Evolutionary conservation across 495 filamentous ascomycete species (phyloP), one percentile per base, ranked within the genome.

Genomic region (Penicillium simplicissimum): DNA sequence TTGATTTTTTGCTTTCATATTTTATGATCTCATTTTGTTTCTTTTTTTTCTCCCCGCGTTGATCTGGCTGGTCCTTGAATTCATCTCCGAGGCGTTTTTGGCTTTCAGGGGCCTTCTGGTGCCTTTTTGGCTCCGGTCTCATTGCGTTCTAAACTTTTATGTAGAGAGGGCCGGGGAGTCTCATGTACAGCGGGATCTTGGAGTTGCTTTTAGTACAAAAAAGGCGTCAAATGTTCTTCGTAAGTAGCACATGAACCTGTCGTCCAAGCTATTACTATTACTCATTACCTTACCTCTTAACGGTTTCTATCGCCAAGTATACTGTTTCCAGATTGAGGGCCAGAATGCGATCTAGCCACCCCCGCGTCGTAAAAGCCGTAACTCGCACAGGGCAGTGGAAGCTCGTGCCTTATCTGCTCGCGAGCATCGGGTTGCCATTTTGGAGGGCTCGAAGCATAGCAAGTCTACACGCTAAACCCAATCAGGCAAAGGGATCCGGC

Each of bases 401-500:
- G 42, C 21, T 45, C 37, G 37, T 23, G 33, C 57, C 15, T 36
- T 48, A 64, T 59, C 62, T 48, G 54, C 51, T 52, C 49, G 55
- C 61, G 60, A 55, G 68, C 60, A 71, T 71, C 66, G 21, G 17
- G 36, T 62, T 70, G 53, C 67, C 64, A 14, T 17, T 65, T 69
- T 42, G 2, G 37, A 17, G 33, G 8, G 11, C 37, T 25, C 7
- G 37, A 35, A 8, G 37, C 53, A n/a, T n/a, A 33, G 35, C 23
- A n/a, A 28, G n/a, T n/a, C n/a, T 14, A 25, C 11, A 13, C 63
- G 59, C 73, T 74, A 76, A 56, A 37, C 73, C 63, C 4, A 23
- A 67, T 67, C 42, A 17, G 65, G 71, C 0, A 37, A 63, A 55
- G 25, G 23, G 65, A 76, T 76, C 71, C 73, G 71, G 56, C 49